Conservation (phyloP, 805 yeast species). For the Blastobotrys parvus region DNA sequence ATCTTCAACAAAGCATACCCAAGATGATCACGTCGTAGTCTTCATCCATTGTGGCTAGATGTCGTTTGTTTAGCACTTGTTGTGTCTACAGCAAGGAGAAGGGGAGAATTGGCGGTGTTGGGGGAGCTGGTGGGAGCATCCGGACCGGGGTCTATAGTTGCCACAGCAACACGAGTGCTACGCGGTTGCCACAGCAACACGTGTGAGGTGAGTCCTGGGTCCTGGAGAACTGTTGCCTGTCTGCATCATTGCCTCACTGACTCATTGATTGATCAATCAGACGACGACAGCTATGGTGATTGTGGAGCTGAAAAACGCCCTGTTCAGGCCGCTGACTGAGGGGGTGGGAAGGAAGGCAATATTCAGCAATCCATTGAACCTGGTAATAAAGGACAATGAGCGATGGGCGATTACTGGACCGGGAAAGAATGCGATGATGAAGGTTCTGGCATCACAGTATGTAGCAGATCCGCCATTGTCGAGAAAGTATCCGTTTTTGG, state of each 20-base stretch:
- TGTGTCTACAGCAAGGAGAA: background rate
- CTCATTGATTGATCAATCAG: background rate
- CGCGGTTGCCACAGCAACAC: too few species aligned
- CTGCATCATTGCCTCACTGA: background rate
- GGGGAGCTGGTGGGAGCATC: too few species aligned
- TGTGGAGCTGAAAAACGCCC: slow-evolving; percentile 7
- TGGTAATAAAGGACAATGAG: slow-evolving; percentile 33
- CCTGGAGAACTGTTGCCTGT: too few species aligned
- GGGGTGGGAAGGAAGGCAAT: slow-evolving; percentile 16
- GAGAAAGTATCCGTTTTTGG: slow-evolving; percentile 47
- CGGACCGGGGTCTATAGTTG: too few species aligned
- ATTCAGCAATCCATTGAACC: slow-evolving; percentile 35
- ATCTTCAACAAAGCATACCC: slow-evolving; percentile 41
- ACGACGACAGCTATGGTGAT: too few species aligned
- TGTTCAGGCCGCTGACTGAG: slow-evolving; percentile 8
- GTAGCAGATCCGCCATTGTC: slow-evolving; percentile 44
- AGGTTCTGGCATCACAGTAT: slow-evolving; percentile 47
- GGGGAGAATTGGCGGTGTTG: too few species aligned
- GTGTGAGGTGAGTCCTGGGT: too few species aligned
- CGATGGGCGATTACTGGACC: slow-evolving; percentile 53
- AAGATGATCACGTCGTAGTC: slow-evolving; percentile 93
- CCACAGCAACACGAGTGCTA: too few species aligned
- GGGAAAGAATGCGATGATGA: slow-evolving; percentile 45
- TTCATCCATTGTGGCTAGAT: slow-evolving; percentile 62
- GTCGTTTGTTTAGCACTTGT: background rate